These are phyloP conservation scores for Suillus fuscotomentosus DNA, from an alignment of 768 basidiomycete genomes.

Conservation along the genomic window DNA sequence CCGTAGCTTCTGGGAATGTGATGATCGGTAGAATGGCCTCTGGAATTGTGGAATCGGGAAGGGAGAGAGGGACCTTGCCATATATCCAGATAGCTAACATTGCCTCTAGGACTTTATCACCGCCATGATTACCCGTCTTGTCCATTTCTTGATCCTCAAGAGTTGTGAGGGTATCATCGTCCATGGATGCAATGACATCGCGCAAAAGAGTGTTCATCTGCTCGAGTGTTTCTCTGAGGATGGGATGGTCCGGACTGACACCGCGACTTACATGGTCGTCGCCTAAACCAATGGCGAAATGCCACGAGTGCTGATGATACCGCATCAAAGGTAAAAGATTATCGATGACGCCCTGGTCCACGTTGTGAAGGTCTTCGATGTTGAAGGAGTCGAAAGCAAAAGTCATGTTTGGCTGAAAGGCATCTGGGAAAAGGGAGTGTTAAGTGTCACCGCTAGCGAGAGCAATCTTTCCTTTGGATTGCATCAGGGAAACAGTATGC, in stretches of 20 bases:
- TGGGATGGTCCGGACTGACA: slow-evolving; percentile 84
- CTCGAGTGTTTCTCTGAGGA: slow-evolving; percentile 79
- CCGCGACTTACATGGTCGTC: slow-evolving; percentile 97
- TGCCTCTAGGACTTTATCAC: slow-evolving; percentile 83
- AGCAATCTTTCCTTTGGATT: slow-evolving; percentile 52
- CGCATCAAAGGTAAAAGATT: slow-evolving; percentile 82
- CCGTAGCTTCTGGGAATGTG: slow-evolving; percentile 55
- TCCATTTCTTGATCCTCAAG: slow-evolving; percentile 99
- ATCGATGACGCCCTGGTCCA: slow-evolving; percentile 85
- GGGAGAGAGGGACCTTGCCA: slow-evolving; percentile 65
- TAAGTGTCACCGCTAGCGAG: slow-evolving; percentile 99
- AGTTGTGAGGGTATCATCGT: slow-evolving; percentile 88
- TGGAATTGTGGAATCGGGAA: slow-evolving; percentile 36
- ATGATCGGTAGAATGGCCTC: slow-evolving; percentile 50
- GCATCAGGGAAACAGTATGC: slow-evolving; percentile 4
- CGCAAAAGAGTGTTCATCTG: slow-evolving; percentile 85
- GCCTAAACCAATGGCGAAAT: slow-evolving; percentile 87
- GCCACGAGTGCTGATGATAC: slow-evolving; percentile 52
- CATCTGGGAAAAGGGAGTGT: slow-evolving; percentile 81
- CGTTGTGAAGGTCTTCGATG: slow-evolving; percentile 95
- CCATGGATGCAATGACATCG: slow-evolving; percentile 68
- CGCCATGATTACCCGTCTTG: slow-evolving; percentile 90
- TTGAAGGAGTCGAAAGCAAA: slow-evolving; percentile 96
- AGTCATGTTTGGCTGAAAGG: slow-evolving; percentile 70
- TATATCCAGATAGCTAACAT: slow-evolving; percentile 91